Base-by-base conservation (phyloP, 495 filamentous ascomycete species). In the Aspergillus ostianus region DNA sequence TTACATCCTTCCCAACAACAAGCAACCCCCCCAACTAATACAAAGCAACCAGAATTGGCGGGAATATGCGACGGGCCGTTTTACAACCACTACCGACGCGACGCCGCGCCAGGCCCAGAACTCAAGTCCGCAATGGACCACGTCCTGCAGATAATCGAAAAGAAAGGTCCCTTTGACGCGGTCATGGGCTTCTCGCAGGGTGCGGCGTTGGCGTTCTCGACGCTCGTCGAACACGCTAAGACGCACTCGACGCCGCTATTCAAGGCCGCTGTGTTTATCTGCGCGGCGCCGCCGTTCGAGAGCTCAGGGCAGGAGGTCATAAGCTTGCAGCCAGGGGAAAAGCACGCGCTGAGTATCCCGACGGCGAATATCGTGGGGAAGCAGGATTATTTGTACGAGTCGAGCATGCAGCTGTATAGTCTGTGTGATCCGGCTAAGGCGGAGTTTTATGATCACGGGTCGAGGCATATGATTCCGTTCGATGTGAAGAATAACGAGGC, bases 171-270 rank as follows among this genome's bases (percentile, higher is more conserved):
- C n/a, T 81, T 80, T 53, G 78, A 81, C 32, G 78, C 63, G 2
- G 70, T 81, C 8, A 72, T 81, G 55, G 77, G 74, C 8, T 81
- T 80, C 63, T 78, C 75, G 8, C 76, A 81, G 48, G 78, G 78
- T 32, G 77, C 68, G 4, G 74, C 71, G 1, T 67, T 81, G 0
- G 75, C 75, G 8, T 69, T 63, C 6, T 64, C 67, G 2, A 57
- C 80, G 20, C 62, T 82, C 19, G 57, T 66, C 7, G 67, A 76
- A 29, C 71, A 77, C 47, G 67, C 65, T n/a, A 64, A 73, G 48
- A 61, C 54, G 1, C 58, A 75, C 47, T 68, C 61, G 1, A 55
- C 63, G 51, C 67, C 72, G 8, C 59, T 72, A 19, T 79, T 80
- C 60, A 72, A 72, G 9, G 69, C 60, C 1, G 79, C 77, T 12